A percentile compares a stretch with the other conserved stretches of the same genome.
phyloP scores from a whole-genome alignment of 805 yeast genomes.

The Clavispora santaluciae region DNA sequence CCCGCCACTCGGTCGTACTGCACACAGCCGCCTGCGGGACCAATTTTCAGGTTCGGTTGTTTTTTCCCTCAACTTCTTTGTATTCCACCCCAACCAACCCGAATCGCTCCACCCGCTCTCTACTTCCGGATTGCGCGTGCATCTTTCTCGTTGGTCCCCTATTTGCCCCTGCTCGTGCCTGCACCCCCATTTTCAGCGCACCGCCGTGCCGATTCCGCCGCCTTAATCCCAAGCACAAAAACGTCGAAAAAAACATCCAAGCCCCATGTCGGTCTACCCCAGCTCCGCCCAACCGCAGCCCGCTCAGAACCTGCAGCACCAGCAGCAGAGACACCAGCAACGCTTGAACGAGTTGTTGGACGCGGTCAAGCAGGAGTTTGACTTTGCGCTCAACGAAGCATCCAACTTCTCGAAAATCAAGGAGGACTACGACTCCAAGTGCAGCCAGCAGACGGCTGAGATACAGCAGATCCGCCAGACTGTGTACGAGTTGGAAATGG shows the following conservation, averaged over 20 bases:
- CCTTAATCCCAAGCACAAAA: background rate
- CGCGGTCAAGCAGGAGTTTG: slow-evolving; percentile 89
- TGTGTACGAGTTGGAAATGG: slow-evolving; percentile 88
- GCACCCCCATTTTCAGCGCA: background rate
- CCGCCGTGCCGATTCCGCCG: background rate
- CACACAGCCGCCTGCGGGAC: background rate
- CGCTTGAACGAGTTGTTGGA: slow-evolving; percentile 77
- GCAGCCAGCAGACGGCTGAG: slow-evolving; percentile 87
- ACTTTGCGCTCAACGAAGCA: slow-evolving; percentile 79
- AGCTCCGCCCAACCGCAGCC: slow-evolving; percentile 20
- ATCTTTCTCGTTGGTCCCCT: background rate
- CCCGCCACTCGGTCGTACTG: background rate
- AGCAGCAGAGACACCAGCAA: slow-evolving; percentile 40
- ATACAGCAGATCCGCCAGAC: slow-evolving; percentile 92
- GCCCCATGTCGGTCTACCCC: slow-evolving; percentile 18
- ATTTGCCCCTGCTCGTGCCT: background rate
- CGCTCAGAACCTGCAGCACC: slow-evolving; percentile 17
- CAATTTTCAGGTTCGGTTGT: slow-evolving; percentile 2
- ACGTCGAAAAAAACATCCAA: background rate
- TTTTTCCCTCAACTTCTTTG: slow-evolving; percentile 3
- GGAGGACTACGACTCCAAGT: slow-evolving; percentile 86
- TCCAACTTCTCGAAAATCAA: slow-evolving; percentile 81
- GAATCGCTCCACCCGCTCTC: background rate
- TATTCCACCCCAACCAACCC: background rate
- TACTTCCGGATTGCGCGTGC: background rate